These are phyloP conservation scores for Chlamydomonas incerta DNA, from an alignment of 139 green algal genomes.

Conservation along the genomic window DNA sequence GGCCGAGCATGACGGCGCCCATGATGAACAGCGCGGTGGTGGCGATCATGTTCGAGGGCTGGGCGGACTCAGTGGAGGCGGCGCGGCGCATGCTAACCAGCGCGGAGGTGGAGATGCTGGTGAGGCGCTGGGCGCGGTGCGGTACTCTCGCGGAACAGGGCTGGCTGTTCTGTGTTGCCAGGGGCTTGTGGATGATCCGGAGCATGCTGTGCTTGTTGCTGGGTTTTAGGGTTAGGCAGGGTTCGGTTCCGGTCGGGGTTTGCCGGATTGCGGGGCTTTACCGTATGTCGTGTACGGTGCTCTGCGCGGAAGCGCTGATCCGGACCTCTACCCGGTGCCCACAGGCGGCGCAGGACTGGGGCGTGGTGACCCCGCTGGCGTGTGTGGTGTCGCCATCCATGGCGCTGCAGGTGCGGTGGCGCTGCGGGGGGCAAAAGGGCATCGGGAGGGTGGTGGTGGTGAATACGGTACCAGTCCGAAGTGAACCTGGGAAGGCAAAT, in stretches of 20 bases:
- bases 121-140: background rate
- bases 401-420: constrained; percentile 31
- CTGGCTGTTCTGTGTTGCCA: too few relatives aligned
- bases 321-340: too few relatives aligned
- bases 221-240: too few relatives aligned
- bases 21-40: background rate
- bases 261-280: too few relatives aligned
- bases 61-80: background rate
- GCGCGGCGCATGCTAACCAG: background rate
- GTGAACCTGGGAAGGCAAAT: too few relatives aligned
- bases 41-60: constrained; percentile 15
- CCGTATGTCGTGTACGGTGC: too few relatives aligned
- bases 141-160: background rate
- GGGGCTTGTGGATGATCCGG: too few relatives aligned
- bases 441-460: too few relatives aligned
- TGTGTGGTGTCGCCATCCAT: constrained; percentile 19
- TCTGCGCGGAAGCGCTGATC: too few relatives aligned
- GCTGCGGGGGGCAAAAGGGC: background rate
- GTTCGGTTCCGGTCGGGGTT: too few relatives aligned
- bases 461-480: too few relatives aligned
- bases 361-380: constrained; percentile 18
- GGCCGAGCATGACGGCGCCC: background rate
- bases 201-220: too few relatives aligned
- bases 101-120: background rate
- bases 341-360: constrained; percentile 15